Evolutionary conservation across 768 basidiomycete species (phyloP), one percentile per base, ranked within the genome.

Genomic region (Pleurotus ostreatus): DNA sequence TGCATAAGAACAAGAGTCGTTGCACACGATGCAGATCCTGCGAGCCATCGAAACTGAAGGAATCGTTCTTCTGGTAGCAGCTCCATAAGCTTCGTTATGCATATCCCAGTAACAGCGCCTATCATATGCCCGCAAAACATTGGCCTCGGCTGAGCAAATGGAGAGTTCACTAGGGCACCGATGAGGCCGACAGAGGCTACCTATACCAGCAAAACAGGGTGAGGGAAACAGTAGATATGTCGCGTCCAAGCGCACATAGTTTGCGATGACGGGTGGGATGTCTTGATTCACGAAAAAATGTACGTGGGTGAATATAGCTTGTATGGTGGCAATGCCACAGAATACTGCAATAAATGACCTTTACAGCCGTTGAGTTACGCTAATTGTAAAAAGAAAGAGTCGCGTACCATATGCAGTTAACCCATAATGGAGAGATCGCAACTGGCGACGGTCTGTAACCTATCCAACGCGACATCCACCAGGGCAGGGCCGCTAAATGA

Each of bases 171-270:
- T 1, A 75, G 71, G 15, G 78, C 81, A 55, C 80, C 82, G 26
- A 80, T 73, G 41, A 84, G 70, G 11, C 81, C 77, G 4, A 81
- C 81, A 11, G 78, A 78, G 23, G 81, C 81, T 16, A 78, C 81
- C 82, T 83, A 62, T 51, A 30, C 30, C 16, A 15, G n/a, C 13
- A 37, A 34, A 22, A 37, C 22, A 23, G 18, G 38, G 9, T 40
- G n/a, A 39, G 39, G 12, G 23, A 38, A 41, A 13, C 15, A n/a
- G 46, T 8, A 25, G n/a, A 40, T 5, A 38, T 39, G 3, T 37
- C 20, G n/a, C 8, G 38, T 12, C 22, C n/a, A 60, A 34, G 30
- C 78, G 58, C 59, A 80, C 80, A 65, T 74, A 82, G 58, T 74
- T 76, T 20, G 77, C 75, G 1, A 82, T 65, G 44, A 81, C 76